Percentiles rank a stretch among this genome's conserved stretches.
Conservation (phyloP, 2,329 filamentous ascomycete species). For the Fonsecaea erecta region DNA sequence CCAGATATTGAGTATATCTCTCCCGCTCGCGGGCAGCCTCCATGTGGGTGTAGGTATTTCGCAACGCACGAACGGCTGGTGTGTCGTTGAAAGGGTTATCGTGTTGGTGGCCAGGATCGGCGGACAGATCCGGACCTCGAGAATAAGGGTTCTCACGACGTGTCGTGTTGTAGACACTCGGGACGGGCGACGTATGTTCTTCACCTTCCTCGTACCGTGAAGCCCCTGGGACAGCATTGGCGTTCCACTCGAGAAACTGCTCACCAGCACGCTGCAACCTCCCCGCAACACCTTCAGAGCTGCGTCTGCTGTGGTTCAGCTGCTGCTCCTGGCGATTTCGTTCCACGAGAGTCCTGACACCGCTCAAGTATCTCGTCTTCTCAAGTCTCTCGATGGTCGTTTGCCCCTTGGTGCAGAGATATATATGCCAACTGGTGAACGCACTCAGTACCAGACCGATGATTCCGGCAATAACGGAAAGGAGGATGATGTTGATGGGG, state of each 20-base stretch:
- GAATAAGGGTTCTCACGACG: conserved; percentile 7
- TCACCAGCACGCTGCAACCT: conserved; percentile 67
- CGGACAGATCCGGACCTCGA: conserved; percentile 12
- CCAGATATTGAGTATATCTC: conserved; percentile 79
- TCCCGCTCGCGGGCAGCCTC: conserved; percentile 69
- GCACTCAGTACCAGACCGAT: conserved; percentile 86
- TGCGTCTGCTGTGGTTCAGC: conserved; percentile 46
- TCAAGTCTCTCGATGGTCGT: conserved; percentile 97
- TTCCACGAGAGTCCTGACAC: conserved; percentile 72
- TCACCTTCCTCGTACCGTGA: conserved; percentile 83
- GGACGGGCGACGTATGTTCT: conserved; percentile 50
- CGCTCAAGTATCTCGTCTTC: conserved; percentile 90
- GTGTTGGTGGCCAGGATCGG: background rate
- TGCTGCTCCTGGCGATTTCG: conserved; percentile 63
- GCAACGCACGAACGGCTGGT: conserved; percentile 55
- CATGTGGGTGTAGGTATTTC: conserved; percentile 45
- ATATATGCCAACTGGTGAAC: conserved; percentile 91
- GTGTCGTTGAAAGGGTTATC: conserved; percentile 24
- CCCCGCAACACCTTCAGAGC: conserved; percentile 37
- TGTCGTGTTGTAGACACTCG: conserved; percentile 27
- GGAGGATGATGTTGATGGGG: conserved; percentile 87
- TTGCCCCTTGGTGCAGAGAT: conserved; percentile 75
- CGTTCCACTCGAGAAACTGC: conserved; percentile 78
- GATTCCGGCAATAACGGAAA: conserved; percentile 85
- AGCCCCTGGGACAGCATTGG: conserved; percentile 78